Conservation (phyloP, 148 eudicot genomes). For the Persicaria maculosa region DNA sequence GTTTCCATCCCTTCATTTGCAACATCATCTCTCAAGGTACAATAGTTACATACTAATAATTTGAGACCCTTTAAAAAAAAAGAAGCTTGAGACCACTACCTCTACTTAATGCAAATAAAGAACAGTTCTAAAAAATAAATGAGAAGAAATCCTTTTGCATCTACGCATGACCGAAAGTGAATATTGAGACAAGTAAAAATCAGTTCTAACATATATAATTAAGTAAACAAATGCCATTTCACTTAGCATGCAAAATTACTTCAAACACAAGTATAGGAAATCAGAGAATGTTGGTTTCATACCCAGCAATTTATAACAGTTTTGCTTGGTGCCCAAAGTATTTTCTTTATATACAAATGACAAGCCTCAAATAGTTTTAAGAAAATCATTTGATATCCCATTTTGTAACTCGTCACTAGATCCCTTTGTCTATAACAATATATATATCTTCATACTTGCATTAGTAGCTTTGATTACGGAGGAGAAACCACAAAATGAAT, state of each 20-base stretch:
- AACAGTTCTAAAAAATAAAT: background rate
- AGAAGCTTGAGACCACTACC: background rate
- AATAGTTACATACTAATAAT: background rate
- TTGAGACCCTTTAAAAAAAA: background rate
- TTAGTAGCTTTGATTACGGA: no score
- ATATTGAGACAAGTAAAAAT: background rate
- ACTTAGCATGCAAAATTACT: background rate
- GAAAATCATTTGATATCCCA: no score
- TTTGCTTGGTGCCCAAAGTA: no score
- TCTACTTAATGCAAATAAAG: background rate
- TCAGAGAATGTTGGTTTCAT: background rate
- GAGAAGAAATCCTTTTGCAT: background rate
- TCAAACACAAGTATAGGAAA: background rate
- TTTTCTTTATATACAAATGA: no score
- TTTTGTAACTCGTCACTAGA: no score
- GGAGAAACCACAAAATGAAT: no score
- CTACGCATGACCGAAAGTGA: background rate
- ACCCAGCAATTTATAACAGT: background rate
- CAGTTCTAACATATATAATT: background rate
- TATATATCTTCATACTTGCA: no score
- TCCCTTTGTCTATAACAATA: no score
- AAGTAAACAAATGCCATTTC: background rate
- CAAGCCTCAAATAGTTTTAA: no score
- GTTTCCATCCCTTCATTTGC: constrained; percentile 34
- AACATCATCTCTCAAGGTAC: constrained; percentile 33